Evolutionary conservation across 192 early-diverging fungal genomes (phyloP), one percentile per base, ranked within the genome.

Genomic region (Ambispora gerdemannii): DNA sequence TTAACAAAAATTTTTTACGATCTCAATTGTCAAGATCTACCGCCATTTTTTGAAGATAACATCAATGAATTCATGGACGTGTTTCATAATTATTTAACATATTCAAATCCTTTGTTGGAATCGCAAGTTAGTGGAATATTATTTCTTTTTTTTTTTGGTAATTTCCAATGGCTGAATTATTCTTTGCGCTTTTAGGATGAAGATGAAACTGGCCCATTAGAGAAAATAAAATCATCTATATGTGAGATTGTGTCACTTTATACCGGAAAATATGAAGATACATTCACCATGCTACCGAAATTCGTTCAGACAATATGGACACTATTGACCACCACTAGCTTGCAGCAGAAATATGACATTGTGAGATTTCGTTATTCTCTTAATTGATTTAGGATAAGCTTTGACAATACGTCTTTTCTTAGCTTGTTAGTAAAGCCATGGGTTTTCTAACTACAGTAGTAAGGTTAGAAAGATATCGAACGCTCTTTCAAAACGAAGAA

Each of bases 1-100:
- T 73, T 97, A 63, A 84, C 86, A 63, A 91, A 96, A 77, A 92
- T 99, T 61, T 99, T 89, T 76, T 95, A 95, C 73, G 90, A 92
- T 75, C 81, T 99, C 53, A 99, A 95, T 72, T 95, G 83, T 74
- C 96, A 97, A 79, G 97, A 99, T 77, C 78, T 97, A 60, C 96
- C 97, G 15, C 92, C 95, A 73, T 97, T 93, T 76, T 98, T 97
- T 67, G 96, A 97, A 73, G 94, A 97, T 76, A 86, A 97, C 76
- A 87, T 94, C 79, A 77, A 75, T 11, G 75, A 81, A 69, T 96
- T 93, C 59, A 89, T 97, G 92, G 65, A 75, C 19, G 74, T 95
- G 11, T 87, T 98, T 71, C 88, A 89, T 77, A 95, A 95, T 76
- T 99, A 98, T 69, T 75, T 99, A 72, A 74, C 75, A 27, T 96